Evolutionary conservation across 768 basidiomycete genomes (phyloP).

Genomic region (Tulasnella sp.): DNA sequence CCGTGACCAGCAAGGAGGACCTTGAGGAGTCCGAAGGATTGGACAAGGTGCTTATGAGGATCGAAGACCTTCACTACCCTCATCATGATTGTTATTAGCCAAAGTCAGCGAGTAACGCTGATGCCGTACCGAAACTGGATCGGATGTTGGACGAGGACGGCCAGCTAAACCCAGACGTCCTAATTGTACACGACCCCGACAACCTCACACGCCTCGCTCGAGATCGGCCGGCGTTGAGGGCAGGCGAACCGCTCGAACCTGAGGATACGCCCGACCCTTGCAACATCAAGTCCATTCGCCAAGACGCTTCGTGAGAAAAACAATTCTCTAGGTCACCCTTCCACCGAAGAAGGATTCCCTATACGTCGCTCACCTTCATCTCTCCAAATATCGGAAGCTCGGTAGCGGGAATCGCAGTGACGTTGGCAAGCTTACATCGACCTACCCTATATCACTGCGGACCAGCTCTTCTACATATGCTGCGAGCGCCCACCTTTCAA

Average conservation of each 20-base stretch:
- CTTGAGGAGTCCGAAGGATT: no score
- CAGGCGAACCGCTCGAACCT: background rate
- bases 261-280: background rate
- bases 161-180: slow-evolving; percentile 2
- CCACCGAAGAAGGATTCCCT: background rate
- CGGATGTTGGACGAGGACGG: background rate
- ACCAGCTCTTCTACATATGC: background rate
- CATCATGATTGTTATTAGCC: background rate
- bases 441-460: background rate
- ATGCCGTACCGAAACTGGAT: background rate
- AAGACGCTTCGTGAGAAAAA: background rate
- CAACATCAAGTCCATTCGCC: background rate
- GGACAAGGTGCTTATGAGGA: background rate
- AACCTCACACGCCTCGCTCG: background rate
- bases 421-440: background rate
- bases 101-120: background rate
- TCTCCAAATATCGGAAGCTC: background rate
- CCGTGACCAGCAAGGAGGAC: background rate
- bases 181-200: no score
- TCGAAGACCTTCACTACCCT: background rate
- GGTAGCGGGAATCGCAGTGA: background rate
- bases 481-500: background rate
- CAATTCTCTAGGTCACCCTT: background rate
- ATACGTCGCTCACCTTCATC: background rate
- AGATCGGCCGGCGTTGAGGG: no score